phyloP scores from a whole-genome alignment of 73 alveolate species.

The Paramecium tetraurelia region DNA sequence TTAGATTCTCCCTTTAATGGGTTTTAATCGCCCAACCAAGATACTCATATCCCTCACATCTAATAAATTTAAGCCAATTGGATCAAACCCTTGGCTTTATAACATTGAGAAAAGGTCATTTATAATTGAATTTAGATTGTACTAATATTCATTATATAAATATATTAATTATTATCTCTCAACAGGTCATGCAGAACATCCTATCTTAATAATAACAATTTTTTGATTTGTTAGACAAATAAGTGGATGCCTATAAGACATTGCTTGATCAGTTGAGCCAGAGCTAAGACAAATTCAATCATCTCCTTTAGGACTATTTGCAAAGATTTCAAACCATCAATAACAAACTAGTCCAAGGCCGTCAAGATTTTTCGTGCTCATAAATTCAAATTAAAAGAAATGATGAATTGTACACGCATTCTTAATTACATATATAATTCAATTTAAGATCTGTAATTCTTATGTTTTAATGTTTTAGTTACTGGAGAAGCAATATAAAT shows the following conservation, averaged over 20 bases:
- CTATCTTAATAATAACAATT: neutral
- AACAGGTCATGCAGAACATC: neutral
- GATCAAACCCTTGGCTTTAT: neutral
- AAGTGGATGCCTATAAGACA: conserved; percentile 45
- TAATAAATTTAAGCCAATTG: neutral
- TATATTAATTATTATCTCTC: neutral
- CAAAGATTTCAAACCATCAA: neutral
- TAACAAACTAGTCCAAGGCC: neutral
- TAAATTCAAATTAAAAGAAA: conserved; percentile 28
- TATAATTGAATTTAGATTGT: neutral
- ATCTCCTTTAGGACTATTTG: neutral
- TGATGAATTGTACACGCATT: conserved; percentile 32
- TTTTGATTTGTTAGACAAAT: conserved; percentile 28
- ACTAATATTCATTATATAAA: neutral
- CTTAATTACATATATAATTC: conserved; percentile 12
- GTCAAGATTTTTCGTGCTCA: neutral
- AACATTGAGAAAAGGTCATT: neutral
- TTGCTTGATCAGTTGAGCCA: neutral
- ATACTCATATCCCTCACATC: neutral
- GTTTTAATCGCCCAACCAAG: neutral
- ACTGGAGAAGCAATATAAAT: conserved; percentile 25
- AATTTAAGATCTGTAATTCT: conserved; percentile 25
- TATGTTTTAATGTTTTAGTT: neutral
- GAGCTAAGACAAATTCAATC: conserved; percentile 12
- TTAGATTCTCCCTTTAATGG: neutral